Evolutionary conservation across 1,284 basidiomycete genomes (phyloP).

Genomic region (Salmacisia buchloeana): DNA sequence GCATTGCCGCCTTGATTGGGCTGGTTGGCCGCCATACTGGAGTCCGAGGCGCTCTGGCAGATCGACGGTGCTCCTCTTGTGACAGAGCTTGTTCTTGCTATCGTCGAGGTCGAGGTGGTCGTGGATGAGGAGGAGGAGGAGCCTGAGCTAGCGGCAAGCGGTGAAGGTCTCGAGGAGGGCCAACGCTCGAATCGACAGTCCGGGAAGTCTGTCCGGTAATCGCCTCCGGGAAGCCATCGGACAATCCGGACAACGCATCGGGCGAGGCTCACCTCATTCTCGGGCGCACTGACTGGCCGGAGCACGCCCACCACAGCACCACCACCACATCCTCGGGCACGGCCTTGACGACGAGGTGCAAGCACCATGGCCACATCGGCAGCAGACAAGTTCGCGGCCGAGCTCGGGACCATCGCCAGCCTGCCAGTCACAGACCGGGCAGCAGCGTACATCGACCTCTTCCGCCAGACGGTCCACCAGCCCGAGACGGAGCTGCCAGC

Average conservation of each 20-base stretch:
- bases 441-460: background rate
- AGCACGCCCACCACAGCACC: too few relatives aligned
- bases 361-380: background rate
- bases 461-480: too few relatives aligned
- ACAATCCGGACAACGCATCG: too few relatives aligned
- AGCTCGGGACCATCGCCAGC: slow-evolving; percentile 2
- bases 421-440: background rate
- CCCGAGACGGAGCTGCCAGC: background rate
- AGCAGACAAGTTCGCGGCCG: background rate
- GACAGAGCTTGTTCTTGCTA: too few relatives aligned
- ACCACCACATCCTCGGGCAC: too few relatives aligned
- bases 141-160: too few relatives aligned
- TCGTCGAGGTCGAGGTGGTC: background rate
- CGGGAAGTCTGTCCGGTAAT: background rate
- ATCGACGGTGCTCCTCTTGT: too few relatives aligned
- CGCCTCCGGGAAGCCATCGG: too few relatives aligned
- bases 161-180: background rate
- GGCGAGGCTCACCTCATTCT: too few relatives aligned
- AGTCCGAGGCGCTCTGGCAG: too few relatives aligned
- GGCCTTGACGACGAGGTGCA: too few relatives aligned
- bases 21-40: background rate
- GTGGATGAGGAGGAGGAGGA: background rate
- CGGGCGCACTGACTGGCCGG: too few relatives aligned
- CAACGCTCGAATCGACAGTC: background rate
- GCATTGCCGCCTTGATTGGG: background rate